Evolutionary conservation across 225 moss, liverwort and hornwort species (phyloP).

Genomic region (Pleurozium schreberi): DNA sequence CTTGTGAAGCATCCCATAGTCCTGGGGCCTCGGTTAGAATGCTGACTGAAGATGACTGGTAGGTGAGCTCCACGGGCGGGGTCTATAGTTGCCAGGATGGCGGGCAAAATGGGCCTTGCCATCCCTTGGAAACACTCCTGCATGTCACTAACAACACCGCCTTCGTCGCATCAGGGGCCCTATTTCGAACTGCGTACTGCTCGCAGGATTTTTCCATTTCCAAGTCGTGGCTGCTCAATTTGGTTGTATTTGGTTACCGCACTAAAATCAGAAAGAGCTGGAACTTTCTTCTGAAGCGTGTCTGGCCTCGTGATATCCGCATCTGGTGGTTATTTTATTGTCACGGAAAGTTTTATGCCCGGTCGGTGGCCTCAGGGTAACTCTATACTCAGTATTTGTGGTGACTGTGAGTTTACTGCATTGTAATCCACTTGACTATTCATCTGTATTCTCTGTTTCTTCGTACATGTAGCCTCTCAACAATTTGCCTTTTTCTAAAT

Average conservation of each 20-base stretch:
- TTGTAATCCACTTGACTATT: background rate
- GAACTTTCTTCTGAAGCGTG: background rate
- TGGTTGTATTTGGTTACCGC: background rate
- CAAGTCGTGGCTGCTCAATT: background rate
- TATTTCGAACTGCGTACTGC: constrained; percentile 16
- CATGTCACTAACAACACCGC: constrained; percentile 46
- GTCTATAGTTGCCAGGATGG: constrained; percentile 2
- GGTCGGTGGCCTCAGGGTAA: background rate
- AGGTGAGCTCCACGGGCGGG: constrained; percentile 22
- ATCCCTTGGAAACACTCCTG: constrained; percentile 43
- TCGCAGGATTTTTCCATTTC: constrained; percentile 3
- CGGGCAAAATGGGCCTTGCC: constrained; percentile 9
- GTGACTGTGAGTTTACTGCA: background rate
- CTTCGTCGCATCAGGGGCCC: constrained; percentile 15
- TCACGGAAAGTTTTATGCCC: background rate
- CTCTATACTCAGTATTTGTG: background rate
- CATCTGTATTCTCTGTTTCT: background rate
- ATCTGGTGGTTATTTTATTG: background rate
- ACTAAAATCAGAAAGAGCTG: background rate
- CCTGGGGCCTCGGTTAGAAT: background rate
- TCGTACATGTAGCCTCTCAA: background rate
- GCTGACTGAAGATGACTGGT: constrained; percentile 3
- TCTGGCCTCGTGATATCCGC: background rate
- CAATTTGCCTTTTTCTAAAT: background rate
- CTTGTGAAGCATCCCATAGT: background rate